Evolutionary conservation across 2,329 filamentous ascomycete species (phyloP), one percentile per base, ranked within the genome.

Genomic region (Trichoderma asperellum): DNA sequence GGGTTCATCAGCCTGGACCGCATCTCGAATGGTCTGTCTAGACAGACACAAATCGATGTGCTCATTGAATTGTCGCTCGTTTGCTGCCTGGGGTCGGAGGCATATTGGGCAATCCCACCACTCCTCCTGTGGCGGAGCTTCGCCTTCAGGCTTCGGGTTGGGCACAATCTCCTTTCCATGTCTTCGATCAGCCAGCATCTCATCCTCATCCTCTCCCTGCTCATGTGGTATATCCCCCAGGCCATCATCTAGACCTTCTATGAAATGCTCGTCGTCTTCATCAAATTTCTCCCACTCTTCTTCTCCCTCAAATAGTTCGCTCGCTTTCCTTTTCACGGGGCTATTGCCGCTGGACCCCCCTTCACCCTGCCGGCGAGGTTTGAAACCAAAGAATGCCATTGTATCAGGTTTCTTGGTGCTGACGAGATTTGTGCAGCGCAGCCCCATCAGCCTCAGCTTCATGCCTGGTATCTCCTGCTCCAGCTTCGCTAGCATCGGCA

Each of bases 41-140:
- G 94, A 97, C 1, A 99, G 85, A 78, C 96, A 99, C 10, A 92
- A 87, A 77, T 99, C 96, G 63, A 99, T 94, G 76, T 99, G 96
- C 68, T 91, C 88, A 73, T 99, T 99, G 80, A 98, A 97, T 0
- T 81, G 82, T 57, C 85, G 85, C 77, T 97, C 93, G 61, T 95
- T 86, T 0, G 93, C 87, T 0, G 83, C 76, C 75, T 97, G 94
- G 0, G 92, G 90, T 18, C 90, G 84, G n/a, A 83, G 81, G 78
- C 96, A 99, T 56, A 98, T 92, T 0, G 96, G 96, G 78, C 96
- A 99, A 47, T 91, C 86, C 94, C 94, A 98, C 78, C 83, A 85
- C 58, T 88, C 83, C 64, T 86, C 81, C 65, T 81, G 78, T 11
- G 77, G 75, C 5, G 74, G 58, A 14, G 55, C 32, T 18, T 37